Conservation (phyloP, 2,329 filamentous ascomycete species). For the Pseudocercospora eumusae region DNA sequence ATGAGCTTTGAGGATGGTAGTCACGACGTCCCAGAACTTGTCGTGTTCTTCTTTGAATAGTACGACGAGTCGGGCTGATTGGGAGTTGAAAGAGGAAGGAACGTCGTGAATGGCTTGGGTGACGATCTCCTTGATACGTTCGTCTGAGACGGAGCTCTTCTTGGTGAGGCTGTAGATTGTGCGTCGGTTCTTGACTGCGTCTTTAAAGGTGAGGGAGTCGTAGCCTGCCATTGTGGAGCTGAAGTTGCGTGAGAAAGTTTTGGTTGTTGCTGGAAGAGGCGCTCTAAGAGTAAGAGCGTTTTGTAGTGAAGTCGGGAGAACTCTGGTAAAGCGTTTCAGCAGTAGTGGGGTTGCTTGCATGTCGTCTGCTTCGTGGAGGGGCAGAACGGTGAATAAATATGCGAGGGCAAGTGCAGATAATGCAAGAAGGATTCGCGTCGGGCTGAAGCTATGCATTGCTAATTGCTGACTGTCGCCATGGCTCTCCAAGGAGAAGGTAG, state of each 20-base stretch:
- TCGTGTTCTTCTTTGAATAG: conserved; percentile 82
- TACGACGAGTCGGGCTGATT: conserved; percentile 75
- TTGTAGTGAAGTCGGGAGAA: not conserved
- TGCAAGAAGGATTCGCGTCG: not conserved
- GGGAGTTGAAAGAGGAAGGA: conserved; percentile 85
- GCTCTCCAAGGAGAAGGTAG: not conserved
- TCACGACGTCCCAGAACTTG: conserved; percentile 78
- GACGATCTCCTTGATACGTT: conserved; percentile 66
- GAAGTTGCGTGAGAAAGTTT: not conserved
- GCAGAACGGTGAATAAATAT: conserved; percentile 5
- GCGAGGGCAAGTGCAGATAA: conserved; percentile 9
- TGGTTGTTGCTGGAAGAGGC: not conserved
- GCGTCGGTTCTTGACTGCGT: conserved; percentile 68
- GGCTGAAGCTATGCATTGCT: not conserved
- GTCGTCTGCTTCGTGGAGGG: conserved; percentile 6
- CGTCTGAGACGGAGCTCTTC: conserved; percentile 68
- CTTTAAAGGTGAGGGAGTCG: conserved; percentile 54
- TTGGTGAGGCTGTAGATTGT: conserved; percentile 54
- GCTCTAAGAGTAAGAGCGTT: not conserved
- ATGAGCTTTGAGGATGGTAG: conserved; percentile 65
- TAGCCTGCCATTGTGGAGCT: conserved; percentile 28
- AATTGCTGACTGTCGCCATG: conserved; percentile 4
- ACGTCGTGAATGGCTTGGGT: conserved; percentile 63
- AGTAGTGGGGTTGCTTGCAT: conserved; percentile 19
- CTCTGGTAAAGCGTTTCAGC: not conserved